Evolutionary conservation across 257 asterid genomes (phyloP).

Genomic region (Capsicum baccatum): DNA sequence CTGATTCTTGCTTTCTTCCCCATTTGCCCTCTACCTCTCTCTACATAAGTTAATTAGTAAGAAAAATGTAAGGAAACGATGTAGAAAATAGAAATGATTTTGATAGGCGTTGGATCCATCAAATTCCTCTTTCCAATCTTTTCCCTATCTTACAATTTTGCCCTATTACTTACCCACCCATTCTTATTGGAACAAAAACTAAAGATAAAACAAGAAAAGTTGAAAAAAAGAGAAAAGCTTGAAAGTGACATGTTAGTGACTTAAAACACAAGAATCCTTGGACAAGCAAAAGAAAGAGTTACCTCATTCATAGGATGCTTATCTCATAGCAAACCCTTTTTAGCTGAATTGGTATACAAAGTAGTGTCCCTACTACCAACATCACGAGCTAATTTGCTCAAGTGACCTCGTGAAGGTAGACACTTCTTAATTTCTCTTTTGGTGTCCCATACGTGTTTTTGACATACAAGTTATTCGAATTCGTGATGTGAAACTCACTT

Average conservation of each 20-base stretch:
- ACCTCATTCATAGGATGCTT: conserved; percentile 25
- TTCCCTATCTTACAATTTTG: not conserved
- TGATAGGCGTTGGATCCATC: not conserved
- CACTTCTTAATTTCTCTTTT: too few relatives aligned
- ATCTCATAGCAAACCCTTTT: not conserved
- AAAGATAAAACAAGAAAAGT: too few relatives aligned
- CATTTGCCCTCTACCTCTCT: too few relatives aligned
- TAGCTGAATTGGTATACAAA: not conserved
- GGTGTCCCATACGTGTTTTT: too few relatives aligned
- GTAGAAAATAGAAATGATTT: too few relatives aligned
- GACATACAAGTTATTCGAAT: not conserved
- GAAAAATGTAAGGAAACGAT: too few relatives aligned
- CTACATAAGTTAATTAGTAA: too few relatives aligned
- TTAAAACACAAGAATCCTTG: conserved; percentile 13
- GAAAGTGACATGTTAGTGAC: not conserved
- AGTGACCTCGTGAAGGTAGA: too few relatives aligned
- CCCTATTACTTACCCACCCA: not conserved
- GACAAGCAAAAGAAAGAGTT: not conserved
- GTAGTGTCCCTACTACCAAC: too few relatives aligned
- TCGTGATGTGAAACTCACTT: not conserved
- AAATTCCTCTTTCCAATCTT: not conserved
- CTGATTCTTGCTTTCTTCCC: too few relatives aligned
- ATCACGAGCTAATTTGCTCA: too few relatives aligned
- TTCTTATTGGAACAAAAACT: not conserved
- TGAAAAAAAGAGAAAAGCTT: too few relatives aligned